Evolutionary conservation across 2,329 filamentous ascomycete species (phyloP), one percentile per base, ranked within the genome.

Genomic region (Pochonia chlamydosporia): DNA sequence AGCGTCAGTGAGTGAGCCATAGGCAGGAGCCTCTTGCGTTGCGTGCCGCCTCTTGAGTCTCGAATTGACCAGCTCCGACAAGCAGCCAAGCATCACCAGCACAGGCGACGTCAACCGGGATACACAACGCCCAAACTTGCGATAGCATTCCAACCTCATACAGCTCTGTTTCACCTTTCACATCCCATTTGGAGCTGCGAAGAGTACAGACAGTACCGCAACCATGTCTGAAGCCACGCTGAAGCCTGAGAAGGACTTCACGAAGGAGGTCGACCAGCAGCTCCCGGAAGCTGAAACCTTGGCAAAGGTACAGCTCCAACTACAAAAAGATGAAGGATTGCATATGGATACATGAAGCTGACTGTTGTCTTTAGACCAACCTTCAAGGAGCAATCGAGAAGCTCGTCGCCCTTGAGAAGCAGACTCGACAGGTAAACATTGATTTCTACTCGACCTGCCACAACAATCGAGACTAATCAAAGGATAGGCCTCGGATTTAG

Each of bases 241-340:
- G 69, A 95, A 95, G 81, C 89, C 92, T 63, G 93, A 99, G 78
- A 96, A 95, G 85, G 93, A 99, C 83, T 96, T 88, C 81, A 86
- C 88, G 64, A 95, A 96, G 74, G 91, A 97, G 72, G 89, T 89
- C 63, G 91, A 97, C 76, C 82, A 86, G 72, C 82, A 89, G 71
- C 84, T 99, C 58, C 87, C 89, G 43, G 90, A 96, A 71, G 89
- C 90, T 50, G 84, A 97, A 76, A 78, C 87, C 73, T 81, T 96
- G 59, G 90, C 91, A 58, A 85, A 91, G 79, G 91, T 93, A 41
- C 20, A 9, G 5, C 23, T 7, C 35, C 35, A n/a, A 3, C 18
- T 13, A 11, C 4, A 23, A 20, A 5, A 18, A 16, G 23, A 11
- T 7, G 18, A 6, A 9, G 3, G 18, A 26, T 28, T n/a, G n/a